Evolutionary conservation across 129 eudicot species (phyloP).

Genomic region (Artemisia argyi): DNA sequence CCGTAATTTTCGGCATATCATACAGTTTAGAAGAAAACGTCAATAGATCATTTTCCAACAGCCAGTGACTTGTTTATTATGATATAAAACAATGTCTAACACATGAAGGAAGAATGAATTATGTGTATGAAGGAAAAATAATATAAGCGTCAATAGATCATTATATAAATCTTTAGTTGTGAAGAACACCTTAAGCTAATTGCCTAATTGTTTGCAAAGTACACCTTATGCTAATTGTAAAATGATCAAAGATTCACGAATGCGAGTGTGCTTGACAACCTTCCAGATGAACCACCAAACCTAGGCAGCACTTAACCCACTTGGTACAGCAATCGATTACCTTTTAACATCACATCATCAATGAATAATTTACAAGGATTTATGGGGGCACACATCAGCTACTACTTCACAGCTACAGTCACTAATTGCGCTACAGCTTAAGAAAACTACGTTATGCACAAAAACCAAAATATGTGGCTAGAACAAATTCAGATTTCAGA

Average conservation of each 20-base stretch:
- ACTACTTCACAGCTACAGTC: slow-evolving; percentile 30
- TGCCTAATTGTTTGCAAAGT: too few species aligned
- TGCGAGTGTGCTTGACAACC: not conserved
- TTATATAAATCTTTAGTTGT: not conserved
- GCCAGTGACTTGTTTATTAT: not conserved
- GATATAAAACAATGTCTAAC: not conserved
- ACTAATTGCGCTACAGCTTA: slow-evolving; percentile 23
- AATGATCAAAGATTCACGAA: not conserved
- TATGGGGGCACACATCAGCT: slow-evolving; percentile 13
- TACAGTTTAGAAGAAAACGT: too few species aligned
- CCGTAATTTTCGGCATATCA: too few species aligned
- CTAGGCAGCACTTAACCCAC: not conserved
- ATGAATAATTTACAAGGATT: not conserved
- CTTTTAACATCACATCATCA: slow-evolving; percentile 3
- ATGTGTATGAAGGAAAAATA: not conserved
- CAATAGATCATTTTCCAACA: not conserved
- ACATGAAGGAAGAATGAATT: not conserved
- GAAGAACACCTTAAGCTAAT: too few species aligned
- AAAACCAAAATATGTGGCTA: not conserved
- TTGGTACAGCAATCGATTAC: not conserved
- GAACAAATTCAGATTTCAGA: not conserved
- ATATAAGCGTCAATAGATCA: too few species aligned
- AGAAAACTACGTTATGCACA: not conserved
- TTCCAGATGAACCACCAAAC: not conserved
- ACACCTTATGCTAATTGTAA: not conserved